These are phyloP conservation scores for Aphanoascus verrucosus DNA, from an alignment of 2,329 filamentous ascomycete species.

Conservation along the genomic window DNA sequence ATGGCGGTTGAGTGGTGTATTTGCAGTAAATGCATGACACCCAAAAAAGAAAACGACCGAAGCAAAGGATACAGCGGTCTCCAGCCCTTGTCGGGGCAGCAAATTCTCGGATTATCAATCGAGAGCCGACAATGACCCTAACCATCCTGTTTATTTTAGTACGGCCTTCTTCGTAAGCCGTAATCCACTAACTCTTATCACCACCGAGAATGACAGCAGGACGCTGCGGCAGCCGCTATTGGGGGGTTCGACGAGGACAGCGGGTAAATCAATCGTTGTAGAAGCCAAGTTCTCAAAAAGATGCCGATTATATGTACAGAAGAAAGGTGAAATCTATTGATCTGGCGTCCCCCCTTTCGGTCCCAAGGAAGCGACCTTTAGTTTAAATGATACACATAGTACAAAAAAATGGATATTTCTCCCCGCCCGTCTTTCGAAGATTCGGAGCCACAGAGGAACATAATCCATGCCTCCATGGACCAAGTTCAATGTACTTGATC, in stretches of 20 bases:
- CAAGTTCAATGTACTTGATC: background rate
- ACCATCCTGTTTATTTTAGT: no score
- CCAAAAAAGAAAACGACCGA: background rate
- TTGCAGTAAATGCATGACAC: background rate
- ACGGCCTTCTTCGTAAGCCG: no score
- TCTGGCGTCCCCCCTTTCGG: conserved; percentile 24
- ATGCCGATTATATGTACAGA: conserved; percentile 7
- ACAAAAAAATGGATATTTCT: conserved; percentile 20
- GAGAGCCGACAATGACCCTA: no score
- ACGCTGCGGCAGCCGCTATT: background rate
- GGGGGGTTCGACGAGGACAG: background rate
- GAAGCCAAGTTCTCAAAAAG: background rate
- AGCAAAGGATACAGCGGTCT: background rate
- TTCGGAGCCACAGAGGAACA: background rate
- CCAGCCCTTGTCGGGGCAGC: background rate
- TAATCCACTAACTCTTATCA: background rate
- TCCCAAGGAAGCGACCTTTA: conserved; percentile 28
- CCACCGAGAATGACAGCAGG: background rate
- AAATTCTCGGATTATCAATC: no score
- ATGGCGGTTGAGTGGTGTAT: conserved; percentile 18
- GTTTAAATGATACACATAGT: conserved; percentile 33
- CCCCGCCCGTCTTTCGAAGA: background rate
- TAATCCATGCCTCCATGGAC: background rate
- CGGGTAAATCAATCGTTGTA: background rate
- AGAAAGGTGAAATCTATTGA: conserved; percentile 34